Conservation (phyloP, 495 filamentous ascomycete genomes). For the Podospora comata region DNA sequence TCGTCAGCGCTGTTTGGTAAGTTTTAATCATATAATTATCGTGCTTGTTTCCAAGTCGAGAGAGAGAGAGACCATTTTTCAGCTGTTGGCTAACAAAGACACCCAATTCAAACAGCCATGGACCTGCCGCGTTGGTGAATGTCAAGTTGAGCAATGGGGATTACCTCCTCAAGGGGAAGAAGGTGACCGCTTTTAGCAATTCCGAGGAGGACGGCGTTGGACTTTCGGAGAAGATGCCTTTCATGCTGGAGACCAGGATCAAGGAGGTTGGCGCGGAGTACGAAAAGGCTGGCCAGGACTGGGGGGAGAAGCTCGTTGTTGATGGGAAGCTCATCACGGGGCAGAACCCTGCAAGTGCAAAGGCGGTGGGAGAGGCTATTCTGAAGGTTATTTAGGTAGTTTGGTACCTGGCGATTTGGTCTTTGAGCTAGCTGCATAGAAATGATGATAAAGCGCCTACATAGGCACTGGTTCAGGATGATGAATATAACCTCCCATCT, state of each 20-base stretch:
- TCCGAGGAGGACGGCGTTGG: slow-evolving; percentile 58
- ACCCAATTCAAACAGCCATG: slow-evolving; percentile 42
- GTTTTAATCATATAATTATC: neutral
- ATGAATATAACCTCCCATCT: too few species aligned
- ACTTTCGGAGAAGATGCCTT: slow-evolving; percentile 55
- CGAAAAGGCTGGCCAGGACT: slow-evolving; percentile 56
- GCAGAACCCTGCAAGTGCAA: slow-evolving; percentile 69
- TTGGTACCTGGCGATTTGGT: too few species aligned
- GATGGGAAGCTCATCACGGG: slow-evolving; percentile 67
- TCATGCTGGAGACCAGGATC: slow-evolving; percentile 60
- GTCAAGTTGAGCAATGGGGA: slow-evolving; percentile 52
- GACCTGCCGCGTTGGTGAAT: slow-evolving; percentile 58
- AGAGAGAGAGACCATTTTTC: too few species aligned
- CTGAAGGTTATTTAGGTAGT: slow-evolving; percentile 26
- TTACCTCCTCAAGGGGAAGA: slow-evolving; percentile 51
- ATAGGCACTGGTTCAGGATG: too few species aligned
- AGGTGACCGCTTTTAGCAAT: slow-evolving; percentile 67
- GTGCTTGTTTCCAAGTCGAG: too few species aligned
- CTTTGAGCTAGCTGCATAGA: too few species aligned
- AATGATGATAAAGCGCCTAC: too few species aligned
- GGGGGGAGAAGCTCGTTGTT: slow-evolving; percentile 59
- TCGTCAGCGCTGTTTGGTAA: slow-evolving; percentile 60
- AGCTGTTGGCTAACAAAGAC: too few species aligned
- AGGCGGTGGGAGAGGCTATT: slow-evolving; percentile 54
- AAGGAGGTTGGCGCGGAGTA: slow-evolving; percentile 50